Evolutionary conservation across 2,329 filamentous ascomycete genomes (phyloP), one percentile per base, ranked within the genome.

Genomic region (Madurella mycetomatis): DNA sequence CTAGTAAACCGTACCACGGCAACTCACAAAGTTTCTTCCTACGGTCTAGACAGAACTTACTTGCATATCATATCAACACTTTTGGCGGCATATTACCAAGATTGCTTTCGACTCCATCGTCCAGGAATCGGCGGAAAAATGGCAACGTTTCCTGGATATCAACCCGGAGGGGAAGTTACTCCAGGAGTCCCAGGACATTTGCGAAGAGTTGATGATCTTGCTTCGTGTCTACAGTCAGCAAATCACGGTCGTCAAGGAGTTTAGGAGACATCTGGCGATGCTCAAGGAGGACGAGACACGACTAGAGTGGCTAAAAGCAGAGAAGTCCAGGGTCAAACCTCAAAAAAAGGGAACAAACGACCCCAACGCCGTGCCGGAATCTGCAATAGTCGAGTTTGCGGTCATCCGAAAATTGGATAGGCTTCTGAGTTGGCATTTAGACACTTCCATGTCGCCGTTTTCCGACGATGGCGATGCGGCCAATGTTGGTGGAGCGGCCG

Each of bases 151-250:
- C 4, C 47, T 61, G 2, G 51, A 59, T n/a, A 54, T 61, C n/a
- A 37, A 61, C 19, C 50, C 55, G 2, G 59, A 61, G 31, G 57
- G 57, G 4, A 65, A 69, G 17, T 63, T 78, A 0, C 70, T 76
- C 32, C 62, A 66, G 0, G 76, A 78, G 48, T 71, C 75, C 9
- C 73, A 75, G 47, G 75, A 78, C 41, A 75, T 78, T 18, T 60
- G 73, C 1, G 75, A 78, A 13, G 76, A 79, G 55, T 66, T 79
- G 0, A 70, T 73, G 9, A 78, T 78, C 49, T 76, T 79, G 65
- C 62, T 72, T 0, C 66, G 70, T 13, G 65, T 78, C 13, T 62
- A 66, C 4, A 66, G 65, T 5, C 66, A 68, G n/a, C 75, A 76
- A 40, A 44, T 55, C 1, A 65, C 70, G 3, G 64, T 71, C 0